phyloP scores from a whole-genome alignment of 2,329 filamentous ascomycete species.

The Clonostachys byssicola region DNA sequence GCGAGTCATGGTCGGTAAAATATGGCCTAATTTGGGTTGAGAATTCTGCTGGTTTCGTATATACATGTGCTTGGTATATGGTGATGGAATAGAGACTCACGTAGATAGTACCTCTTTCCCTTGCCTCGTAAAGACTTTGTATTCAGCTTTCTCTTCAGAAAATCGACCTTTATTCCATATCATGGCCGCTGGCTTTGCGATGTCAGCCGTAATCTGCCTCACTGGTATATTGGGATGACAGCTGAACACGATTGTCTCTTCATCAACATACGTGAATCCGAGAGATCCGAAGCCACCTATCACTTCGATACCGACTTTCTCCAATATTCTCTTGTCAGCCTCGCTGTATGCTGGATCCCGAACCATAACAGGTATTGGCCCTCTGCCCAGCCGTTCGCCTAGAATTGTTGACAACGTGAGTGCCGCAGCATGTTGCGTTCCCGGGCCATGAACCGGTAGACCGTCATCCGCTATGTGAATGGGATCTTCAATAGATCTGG shows the following conservation, averaged over 20 bases:
- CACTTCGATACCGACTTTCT: slow-evolving; percentile 2
- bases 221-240: slow-evolving; percentile 5
- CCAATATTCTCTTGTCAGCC: neutral
- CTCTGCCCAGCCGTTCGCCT: neutral
- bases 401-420: neutral
- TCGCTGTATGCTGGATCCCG: neutral
- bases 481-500: neutral
- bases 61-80: no score
- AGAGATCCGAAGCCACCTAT: slow-evolving; percentile 4
- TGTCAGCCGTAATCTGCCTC: slow-evolving; percentile 11
- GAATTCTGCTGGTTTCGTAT: no score
- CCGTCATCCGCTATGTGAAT: neutral
- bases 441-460: neutral
- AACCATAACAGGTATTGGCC: neutral
- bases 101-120: no score
- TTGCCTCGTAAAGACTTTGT: no score
- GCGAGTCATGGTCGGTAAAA: no score
- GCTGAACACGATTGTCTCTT: slow-evolving; percentile 6
- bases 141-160: no score
- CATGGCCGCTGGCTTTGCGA: slow-evolving; percentile 8
- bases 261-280: slow-evolving; percentile 9
- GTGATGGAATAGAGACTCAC: no score
- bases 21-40: no score
- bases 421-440: neutral
- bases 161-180: slow-evolving; percentile 4